Evolutionary conservation across 2,329 filamentous ascomycete species (phyloP), one percentile per base, ranked within the genome.

Genomic region (Fusarium lyarnte): DNA sequence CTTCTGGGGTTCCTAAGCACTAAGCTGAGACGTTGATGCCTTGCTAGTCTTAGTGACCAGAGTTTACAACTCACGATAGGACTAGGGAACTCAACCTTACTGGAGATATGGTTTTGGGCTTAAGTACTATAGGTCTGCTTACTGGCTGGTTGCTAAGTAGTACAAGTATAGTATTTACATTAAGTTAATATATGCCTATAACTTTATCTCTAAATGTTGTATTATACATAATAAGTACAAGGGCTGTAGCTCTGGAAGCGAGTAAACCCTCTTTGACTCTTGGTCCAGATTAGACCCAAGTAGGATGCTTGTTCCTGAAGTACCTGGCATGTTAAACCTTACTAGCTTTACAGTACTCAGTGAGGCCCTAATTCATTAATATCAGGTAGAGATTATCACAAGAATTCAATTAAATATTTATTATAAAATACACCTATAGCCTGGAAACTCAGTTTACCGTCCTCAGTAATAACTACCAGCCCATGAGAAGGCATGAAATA

Each of bases 361-460:
- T 12, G 7, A 2, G 2, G 23, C 42, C 5, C 3, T 3, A 12
- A 13, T 27, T 17, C 6, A 14, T 19, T 45, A 2, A 10, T 29
- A 6, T 21, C 16, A 23, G 29, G 3, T 23, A 11, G 39, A 17
- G 14, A 6, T 8, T 17, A 8, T 1, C 16, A 10, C 4, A 41
- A 23, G 14, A 1, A 27, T 16, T 11, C 0, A 21, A 7, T 21
- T 10, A 8, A 13, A 21, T 10, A 2, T 21, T 21, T 0, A 21
- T 0, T 14, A 7, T 29, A 6, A 8, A 47, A 29, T 16, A n/a
- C 6, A 6, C 7, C 0, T 3, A 11, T n/a, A 4, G 3, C 16
- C 3, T 47, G 8, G 14, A n/a, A 0, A n/a, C 3, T n/a, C 6
- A 8, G 8, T n/a, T 2, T 17, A 2, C 1, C 11, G 13, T 17